Base-by-base conservation (phyloP, 2,329 filamentous ascomycete genomes). In the Aspergillus sp. region DNA sequence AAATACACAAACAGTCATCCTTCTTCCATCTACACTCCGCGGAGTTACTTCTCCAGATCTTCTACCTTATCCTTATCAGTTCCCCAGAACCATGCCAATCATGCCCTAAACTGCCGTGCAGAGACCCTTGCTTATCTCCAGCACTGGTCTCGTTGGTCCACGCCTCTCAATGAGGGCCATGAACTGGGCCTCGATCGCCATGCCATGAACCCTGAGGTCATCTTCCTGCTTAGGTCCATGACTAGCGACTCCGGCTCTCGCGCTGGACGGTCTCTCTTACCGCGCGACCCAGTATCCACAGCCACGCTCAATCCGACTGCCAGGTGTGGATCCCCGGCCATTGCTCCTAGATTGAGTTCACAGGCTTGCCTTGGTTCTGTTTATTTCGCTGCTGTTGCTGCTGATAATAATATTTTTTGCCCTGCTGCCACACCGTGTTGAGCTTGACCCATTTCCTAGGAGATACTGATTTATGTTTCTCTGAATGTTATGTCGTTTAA, bases 181-280 rank as follows among this genome's bases (percentile, higher is more conserved):
- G 19, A 32, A 55, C 44, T 32, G 41, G 53, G 53, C 30, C 53
- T 42, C 23, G 53, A 55, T 55, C 53, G 17, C n/a, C 53, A 19
- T 55, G 15, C 23, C 53, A 55, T 44, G 53, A 55, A 55, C 53
- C 53, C 53, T 55, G 53, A 55, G 53, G 53, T 55, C 53, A 55
- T 55, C 53, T 47, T 32, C 51, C 23, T n/a, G 11, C 47, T 21
- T 17, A 27, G 23, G 47, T 27, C 23, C 25, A 50, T 30, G 47
- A 21, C 23, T 50, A 30, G 23, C 7, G 8, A 50, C 25, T 30
- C 17, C 41, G 41, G 25, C 44, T 42, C 6, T 17, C 7, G 1
- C 5, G 41, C 41, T 44, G 21, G 39, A 17, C 41, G 8, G 19
- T 23, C 8, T 23, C 17, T 41, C 32, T 23, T 42, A 44, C 53